Percentiles rank a stretch among this genome's conserved stretches.
Evolutionary conservation across 1,139 yeast genomes (phyloP).

Genomic region (Scheffersomyces segobiensis): DNA sequence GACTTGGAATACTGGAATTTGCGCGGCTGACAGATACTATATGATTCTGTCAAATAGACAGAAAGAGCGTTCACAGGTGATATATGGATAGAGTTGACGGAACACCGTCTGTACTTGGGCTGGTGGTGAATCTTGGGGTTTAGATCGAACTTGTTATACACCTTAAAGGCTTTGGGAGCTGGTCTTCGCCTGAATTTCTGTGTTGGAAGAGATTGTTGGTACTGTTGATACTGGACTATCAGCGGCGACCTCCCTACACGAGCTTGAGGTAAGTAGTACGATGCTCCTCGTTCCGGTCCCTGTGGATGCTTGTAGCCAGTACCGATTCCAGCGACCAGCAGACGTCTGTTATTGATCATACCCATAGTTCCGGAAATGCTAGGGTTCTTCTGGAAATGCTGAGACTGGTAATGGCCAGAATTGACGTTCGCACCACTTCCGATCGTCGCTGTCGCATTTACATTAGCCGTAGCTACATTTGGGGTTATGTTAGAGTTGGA

Average conservation of each 20-base stretch:
- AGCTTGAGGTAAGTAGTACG: slow-evolving; percentile 10
- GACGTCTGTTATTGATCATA: not conserved
- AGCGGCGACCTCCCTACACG: slow-evolving; percentile 33
- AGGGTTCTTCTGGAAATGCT: slow-evolving; percentile 10
- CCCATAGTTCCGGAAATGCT: not conserved
- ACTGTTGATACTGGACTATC: slow-evolving; percentile 41
- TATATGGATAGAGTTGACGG: slow-evolving; percentile 72
- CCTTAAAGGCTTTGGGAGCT: slow-evolving; percentile 39
- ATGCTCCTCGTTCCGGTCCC: not conserved
- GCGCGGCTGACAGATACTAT: slow-evolving; percentile 81
- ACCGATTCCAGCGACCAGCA: slow-evolving; percentile 1
- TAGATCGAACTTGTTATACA: slow-evolving; percentile 53
- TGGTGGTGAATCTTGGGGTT: slow-evolving; percentile 61
- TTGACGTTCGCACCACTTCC: not conserved
- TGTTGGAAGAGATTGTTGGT: slow-evolving; percentile 31
- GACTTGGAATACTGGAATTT: slow-evolving; percentile 78
- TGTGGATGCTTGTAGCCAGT: not conserved
- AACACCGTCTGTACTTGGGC: slow-evolving; percentile 80
- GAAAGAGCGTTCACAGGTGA: slow-evolving; percentile 90
- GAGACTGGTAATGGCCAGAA: slow-evolving; percentile 5
- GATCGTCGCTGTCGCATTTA: slow-evolving; percentile 1
- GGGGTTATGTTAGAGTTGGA: not conserved
- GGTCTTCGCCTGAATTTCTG: slow-evolving; percentile 28
- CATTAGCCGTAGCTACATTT: not conserved
- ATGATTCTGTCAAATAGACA: slow-evolving; percentile 74